Base-by-base conservation (phyloP, 73 alveolate genomes). In the Paramecium caudatum region DNA sequence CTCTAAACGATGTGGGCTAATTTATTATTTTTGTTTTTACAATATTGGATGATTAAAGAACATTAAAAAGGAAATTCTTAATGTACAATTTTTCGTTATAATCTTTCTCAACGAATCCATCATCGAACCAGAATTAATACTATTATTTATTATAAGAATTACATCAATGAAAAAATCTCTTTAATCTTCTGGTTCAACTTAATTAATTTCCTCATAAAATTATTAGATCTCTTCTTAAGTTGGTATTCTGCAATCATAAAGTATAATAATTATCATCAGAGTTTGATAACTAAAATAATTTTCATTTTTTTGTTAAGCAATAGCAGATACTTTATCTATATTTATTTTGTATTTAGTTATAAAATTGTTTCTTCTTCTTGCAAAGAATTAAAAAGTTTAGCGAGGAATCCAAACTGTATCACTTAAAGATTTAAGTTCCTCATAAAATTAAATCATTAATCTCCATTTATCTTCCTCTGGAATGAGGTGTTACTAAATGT, bases 51-150 rank as follows among this genome's bases (percentile, higher is more conserved):
- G 80, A 55, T 55, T 55, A 43, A 1, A 55, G 30, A 27, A 55
- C 80, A 55, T 55, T 55, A 8, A 55, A 55, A 9, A 55, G 43
- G 45, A 55, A 55, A 23, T 55, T 55, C n/a, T 55, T 55, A 21
- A 55, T 23, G 30, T 55, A 55, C 23, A 55, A 27, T 55, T 55
- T 55, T 55, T 27, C 10, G 30, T 55, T 55, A 23, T 27, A 55
- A 0, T 55, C 80, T 23, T 55, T 27, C 8, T 55, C 80, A 27
- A 55, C 45, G 30, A 55, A 55, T 2, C 30, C 30, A 23, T 55
- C 80, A 23, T 55, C 80, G 30, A 55, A 55, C 80, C 80, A 55
- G 30, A 55, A 55, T 21, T 55, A 23, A 55, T 55, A 55, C 80
- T 55, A 55, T 1, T 5, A 55, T 25, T 19, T 27, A 23, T 27